phyloP scores from a whole-genome alignment of 139 green algal species.

The Haematococcus sp. region DNA sequence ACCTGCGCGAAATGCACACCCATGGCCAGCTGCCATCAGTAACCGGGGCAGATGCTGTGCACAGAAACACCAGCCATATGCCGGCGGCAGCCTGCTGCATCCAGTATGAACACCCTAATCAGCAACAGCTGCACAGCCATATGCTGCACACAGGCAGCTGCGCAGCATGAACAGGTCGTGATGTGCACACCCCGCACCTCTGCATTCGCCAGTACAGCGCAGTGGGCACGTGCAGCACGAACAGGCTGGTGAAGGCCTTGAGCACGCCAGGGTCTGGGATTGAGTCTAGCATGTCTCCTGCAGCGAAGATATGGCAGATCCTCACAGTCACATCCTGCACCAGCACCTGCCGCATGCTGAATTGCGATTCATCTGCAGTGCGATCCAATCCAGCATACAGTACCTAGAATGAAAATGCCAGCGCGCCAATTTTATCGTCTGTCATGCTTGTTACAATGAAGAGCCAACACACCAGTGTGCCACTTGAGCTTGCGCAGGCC shows the following conservation, averaged over 20 bases:
- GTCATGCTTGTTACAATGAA: not conserved
- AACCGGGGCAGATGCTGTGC: too few relatives aligned
- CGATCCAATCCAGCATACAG: not conserved
- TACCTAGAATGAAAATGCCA: not conserved
- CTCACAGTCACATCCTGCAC: not conserved
- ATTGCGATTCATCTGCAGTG: not conserved
- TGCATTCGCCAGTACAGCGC: constrained; percentile 5
- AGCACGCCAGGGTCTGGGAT: not conserved
- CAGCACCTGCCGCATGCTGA: not conserved
- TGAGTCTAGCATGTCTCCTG: constrained; percentile 7
- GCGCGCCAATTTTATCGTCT: too few relatives aligned
- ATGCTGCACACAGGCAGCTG: not conserved
- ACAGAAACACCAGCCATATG: too few relatives aligned
- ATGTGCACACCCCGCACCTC: not conserved
- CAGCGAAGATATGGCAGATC: too few relatives aligned
- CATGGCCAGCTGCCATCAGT: not conserved
- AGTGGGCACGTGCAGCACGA: not conserved
- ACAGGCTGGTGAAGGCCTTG: constrained; percentile 7
- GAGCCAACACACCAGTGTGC: not conserved
- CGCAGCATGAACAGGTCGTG: not conserved
- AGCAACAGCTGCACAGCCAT: not conserved
- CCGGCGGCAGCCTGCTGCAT: not conserved
- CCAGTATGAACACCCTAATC: not conserved
- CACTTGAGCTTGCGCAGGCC: constrained; percentile 3
- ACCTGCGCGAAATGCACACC: not conserved